Conservation (phyloP, 305 asterid species). For the Solanum hybrid region DNA sequence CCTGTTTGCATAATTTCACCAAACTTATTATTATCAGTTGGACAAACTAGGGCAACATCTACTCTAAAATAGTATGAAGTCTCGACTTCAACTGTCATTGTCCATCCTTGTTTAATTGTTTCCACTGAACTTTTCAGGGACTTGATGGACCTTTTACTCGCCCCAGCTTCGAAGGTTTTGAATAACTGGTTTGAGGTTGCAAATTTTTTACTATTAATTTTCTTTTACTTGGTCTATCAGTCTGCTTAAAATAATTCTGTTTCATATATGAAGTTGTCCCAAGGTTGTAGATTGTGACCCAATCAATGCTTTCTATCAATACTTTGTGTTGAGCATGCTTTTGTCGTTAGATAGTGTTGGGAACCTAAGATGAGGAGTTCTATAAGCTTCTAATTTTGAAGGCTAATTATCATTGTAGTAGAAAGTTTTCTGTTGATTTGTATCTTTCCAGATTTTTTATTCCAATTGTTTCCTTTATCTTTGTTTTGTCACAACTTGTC, state of each 20-base stretch:
- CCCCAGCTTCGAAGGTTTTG: constrained; percentile 89
- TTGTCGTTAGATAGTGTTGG: not conserved
- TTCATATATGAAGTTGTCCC: not conserved
- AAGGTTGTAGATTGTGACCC: not conserved
- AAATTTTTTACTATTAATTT: not conserved
- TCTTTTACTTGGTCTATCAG: not conserved
- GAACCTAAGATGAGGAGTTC: not conserved
- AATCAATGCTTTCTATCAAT: not conserved
- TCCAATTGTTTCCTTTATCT: not conserved
- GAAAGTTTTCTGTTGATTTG: not conserved
- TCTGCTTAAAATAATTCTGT: not conserved
- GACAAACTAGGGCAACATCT: not conserved
- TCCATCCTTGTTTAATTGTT: constrained; percentile 7
- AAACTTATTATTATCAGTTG: not conserved
- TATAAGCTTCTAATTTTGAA: not conserved
- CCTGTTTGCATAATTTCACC: not conserved
- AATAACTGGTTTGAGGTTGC: constrained; percentile 95
- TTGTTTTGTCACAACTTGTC: not conserved
- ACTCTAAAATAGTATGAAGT: not conserved
- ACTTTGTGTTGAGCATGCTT: not conserved
- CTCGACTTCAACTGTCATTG: not conserved
- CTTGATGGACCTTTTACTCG: constrained; percentile 70
- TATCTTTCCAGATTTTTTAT: not conserved
- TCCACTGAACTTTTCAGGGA: constrained; percentile 49
- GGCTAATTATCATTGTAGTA: not conserved